Evolutionary conservation across 306 rosid genomes (phyloP).

Genomic region (Arachis stenosperma): DNA sequence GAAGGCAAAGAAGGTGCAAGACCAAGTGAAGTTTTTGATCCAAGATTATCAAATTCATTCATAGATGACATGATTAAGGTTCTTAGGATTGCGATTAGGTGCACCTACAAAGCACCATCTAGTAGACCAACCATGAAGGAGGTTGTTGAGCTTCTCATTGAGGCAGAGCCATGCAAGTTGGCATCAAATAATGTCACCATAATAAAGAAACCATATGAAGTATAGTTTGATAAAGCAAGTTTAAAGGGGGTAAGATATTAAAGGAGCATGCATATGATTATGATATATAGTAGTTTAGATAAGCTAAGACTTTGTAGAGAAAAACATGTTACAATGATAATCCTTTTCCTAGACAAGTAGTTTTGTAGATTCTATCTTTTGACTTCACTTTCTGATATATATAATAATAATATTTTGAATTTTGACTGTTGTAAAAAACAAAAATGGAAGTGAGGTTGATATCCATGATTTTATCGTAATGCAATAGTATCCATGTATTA

Average conservation of each 20-base stretch:
- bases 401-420: constrained; percentile 18
- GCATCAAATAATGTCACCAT: constrained; percentile 51
- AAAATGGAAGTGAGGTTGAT: constrained; percentile 34
- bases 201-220: constrained; percentile 50
- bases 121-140: constrained; percentile 94
- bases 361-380: constrained; percentile 54
- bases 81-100: constrained; percentile 76
- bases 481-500: constrained; percentile 34
- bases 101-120: constrained; percentile 84
- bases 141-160: constrained; percentile 74
- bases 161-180: constrained; percentile 68
- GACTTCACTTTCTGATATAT: constrained; percentile 18
- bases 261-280: constrained; percentile 19
- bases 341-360: constrained; percentile 45
- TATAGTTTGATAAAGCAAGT: constrained; percentile 32
- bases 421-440: constrained; percentile 45
- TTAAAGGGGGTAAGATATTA: constrained; percentile 22
- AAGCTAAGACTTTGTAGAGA: constrained; percentile 36
- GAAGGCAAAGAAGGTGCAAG: constrained; percentile 85
- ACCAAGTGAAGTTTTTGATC: constrained; percentile 73
- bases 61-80: constrained; percentile 76
- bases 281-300: background rate
- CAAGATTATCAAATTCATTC: constrained; percentile 51
- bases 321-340: constrained; percentile 34
- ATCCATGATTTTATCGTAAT: constrained; percentile 44